Percentiles rank a stretch among this genome's conserved stretches.
Evolutionary conservation across 176 grass and related monocot species (phyloP).

Genomic region (Typha latifolia): DNA sequence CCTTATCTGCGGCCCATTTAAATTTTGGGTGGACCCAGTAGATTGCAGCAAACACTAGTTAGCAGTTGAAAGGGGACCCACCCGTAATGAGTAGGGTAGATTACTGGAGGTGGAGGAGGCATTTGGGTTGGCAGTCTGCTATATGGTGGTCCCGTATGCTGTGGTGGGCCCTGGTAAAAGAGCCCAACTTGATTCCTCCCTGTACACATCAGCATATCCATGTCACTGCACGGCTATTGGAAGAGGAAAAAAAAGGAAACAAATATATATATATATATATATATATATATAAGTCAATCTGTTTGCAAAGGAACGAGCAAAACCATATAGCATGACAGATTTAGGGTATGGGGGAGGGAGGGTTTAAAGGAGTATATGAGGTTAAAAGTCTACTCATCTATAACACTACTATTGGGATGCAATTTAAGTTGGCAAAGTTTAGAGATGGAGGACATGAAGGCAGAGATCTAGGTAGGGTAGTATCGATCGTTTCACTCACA

Average conservation of each 20-base stretch:
- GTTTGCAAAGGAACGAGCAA: no score
- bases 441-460: no score
- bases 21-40: neutral
- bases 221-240: neutral
- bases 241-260: neutral
- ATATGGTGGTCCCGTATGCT: slow-evolving; percentile 19
- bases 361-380: no score
- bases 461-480: no score
- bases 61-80: slow-evolving; percentile 5
- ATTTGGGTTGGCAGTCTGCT: slow-evolving; percentile 30
- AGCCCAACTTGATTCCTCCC: slow-evolving; percentile 24
- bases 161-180: slow-evolving; percentile 22
- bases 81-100: slow-evolving; percentile 33
- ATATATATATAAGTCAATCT: no score
- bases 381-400: no score
- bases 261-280: neutral
- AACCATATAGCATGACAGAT: no score
- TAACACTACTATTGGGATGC: no score
- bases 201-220: neutral
- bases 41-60: neutral
- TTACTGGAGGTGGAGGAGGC: slow-evolving; percentile 17
- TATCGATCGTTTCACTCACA: no score
- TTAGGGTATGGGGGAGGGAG: no score
- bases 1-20: neutral
- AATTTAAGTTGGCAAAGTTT: no score